Base-by-base conservation (phyloP, 345 rosid genomes). In the Geranium rotundifolium region DNA sequence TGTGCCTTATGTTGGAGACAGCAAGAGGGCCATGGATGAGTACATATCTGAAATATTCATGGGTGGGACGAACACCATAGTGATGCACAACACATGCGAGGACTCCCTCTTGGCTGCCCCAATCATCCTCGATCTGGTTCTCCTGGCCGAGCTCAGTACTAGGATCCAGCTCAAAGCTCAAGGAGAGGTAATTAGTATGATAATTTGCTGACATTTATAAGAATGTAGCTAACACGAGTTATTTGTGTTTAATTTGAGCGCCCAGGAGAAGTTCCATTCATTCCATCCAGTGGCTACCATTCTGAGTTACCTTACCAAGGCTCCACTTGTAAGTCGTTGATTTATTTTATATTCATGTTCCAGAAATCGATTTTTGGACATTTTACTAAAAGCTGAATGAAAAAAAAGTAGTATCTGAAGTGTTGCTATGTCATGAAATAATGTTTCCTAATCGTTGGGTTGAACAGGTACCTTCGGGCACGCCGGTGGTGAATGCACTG, bases 21-120 rank as follows among this genome's bases (percentile, higher is more conserved):
- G 99, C 86, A 89, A 93, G 87, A 84, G 97, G 66, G 99, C 99
- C 56, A 85, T 90, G 97, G 99, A 93, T 71, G 99, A 93, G 76
- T 93, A 90, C 81, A 87, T 90, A 41, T 93, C 99, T 49, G 99
- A 93, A 82, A 90, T 90, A 58, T 93, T 93, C 86, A 83, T 90
- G 96, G 99, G 99, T 63, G 99, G 99, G 37, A 79, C 65, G 72
- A 93, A 41, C 87, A 93, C 99, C 5, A 93, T 93, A 54, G 91
- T 86, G 72, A 61, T 93, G 73, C 99, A 90, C 79, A 93, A 93
- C 79, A 90, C 97, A 0, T 90, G 99, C 29, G 99, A 90, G 76
- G 99, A 90, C 78, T 90, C 97, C 61, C 96, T 93, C 34, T 76
- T 93, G 79, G 99, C 99, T 55, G 99, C 97, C 59, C 99, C 99